Evolutionary conservation across 129 eudicot species (phyloP).

Genomic region (Centella asiatica): DNA sequence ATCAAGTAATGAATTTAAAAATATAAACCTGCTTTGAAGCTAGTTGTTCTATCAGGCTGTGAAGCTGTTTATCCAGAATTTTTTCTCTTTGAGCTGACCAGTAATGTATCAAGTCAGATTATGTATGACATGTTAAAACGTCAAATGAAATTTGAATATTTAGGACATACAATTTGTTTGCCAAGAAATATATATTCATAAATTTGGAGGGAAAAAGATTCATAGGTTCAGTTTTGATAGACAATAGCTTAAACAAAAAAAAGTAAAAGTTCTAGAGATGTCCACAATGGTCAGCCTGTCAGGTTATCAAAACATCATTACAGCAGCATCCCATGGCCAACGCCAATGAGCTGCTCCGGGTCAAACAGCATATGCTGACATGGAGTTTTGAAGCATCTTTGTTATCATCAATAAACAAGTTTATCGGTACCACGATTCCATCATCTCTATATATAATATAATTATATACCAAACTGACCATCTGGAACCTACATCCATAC

Average conservation of each 20-base stretch:
- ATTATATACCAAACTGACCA: no score
- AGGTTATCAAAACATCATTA: no score
- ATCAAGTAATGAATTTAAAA: neutral
- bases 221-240: neutral
- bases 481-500: no score
- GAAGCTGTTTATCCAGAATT: conserved; percentile 77
- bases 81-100: conserved; percentile 79
- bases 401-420: no score
- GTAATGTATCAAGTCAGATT: neutral
- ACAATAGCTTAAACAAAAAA: neutral
- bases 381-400: no score
- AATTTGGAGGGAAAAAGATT: no score
- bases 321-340: neutral
- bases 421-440: no score
- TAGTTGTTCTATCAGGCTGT: conserved; percentile 74
- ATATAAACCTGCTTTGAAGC: conserved; percentile 65
- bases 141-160: neutral
- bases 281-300: neutral
- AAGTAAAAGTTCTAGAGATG: neutral
- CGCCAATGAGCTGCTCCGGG: no score
- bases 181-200: no score
- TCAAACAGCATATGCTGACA: no score
- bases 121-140: neutral
- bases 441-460: no score
- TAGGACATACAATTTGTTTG: neutral